Conservation (phyloP, 2,329 filamentous ascomycete genomes). For the Didymella pinodella region DNA sequence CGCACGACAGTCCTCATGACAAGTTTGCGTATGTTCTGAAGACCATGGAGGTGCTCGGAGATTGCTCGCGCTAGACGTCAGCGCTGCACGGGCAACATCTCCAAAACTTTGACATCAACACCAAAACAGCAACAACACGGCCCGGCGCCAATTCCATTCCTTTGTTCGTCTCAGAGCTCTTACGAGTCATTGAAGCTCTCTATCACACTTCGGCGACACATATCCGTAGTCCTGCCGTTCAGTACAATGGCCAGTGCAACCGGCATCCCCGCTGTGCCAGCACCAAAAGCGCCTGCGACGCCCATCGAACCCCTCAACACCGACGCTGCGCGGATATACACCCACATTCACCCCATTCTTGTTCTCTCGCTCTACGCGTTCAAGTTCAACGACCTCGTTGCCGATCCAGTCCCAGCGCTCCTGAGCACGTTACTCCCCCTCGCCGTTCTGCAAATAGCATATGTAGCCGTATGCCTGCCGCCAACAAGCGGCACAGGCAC, state of each 20-base stretch:
- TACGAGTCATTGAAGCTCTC: background rate
- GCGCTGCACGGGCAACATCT: constrained; percentile 30
- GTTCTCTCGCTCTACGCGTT: constrained; percentile 70
- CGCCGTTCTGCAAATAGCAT: constrained; percentile 68
- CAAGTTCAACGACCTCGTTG: constrained; percentile 72
- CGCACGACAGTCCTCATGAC: background rate
- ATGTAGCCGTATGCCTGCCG: constrained; percentile 67
- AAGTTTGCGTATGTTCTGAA: background rate
- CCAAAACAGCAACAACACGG: constrained; percentile 23
- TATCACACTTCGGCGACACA: background rate
- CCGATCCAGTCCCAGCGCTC: constrained; percentile 72
- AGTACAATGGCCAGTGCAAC: constrained; percentile 39
- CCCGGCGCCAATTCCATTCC: constrained; percentile 35
- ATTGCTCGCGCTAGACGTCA: constrained; percentile 21
- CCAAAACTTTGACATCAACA: constrained; percentile 25
- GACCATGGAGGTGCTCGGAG: constrained; percentile 27
- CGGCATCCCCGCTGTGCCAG: constrained; percentile 33
- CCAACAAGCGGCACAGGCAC: constrained; percentile 54
- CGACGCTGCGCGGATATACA: constrained; percentile 62
- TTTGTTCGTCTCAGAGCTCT: constrained; percentile 7
- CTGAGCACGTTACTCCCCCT: constrained; percentile 68
- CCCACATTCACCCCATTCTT: constrained; percentile 72
- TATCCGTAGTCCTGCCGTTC: background rate
- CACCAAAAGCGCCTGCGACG: constrained; percentile 35
- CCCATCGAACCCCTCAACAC: constrained; percentile 59